Base-by-base conservation (phyloP, 2,329 filamentous ascomycete species). In the Penicillium sp. region DNA sequence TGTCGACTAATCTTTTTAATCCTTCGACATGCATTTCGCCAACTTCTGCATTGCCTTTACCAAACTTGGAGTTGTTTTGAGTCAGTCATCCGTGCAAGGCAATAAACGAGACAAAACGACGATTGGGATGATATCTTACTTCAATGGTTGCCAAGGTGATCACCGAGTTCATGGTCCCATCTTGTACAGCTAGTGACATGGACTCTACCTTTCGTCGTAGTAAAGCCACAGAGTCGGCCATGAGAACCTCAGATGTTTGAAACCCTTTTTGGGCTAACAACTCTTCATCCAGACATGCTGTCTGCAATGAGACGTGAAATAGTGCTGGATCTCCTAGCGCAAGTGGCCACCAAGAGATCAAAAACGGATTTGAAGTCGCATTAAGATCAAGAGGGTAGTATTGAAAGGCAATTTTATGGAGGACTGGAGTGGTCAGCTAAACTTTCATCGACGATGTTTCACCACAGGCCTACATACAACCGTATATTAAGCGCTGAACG, bases 341-440 rank as follows among this genome's bases (percentile, higher is more conserved):
- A 1, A 81, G 71, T 0, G 82, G 82, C 81, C 82, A 84, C 82
- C 82, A 84, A 0, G 81, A 83, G 7, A 83, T 69, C 16, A 84
- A 69, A 56, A 84, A 84, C 0, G 82, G 82, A 59, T 84, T 84
- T 7, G 82, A 81, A 0, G 67, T 66, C n/a, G 74, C 62, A 55
- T 73, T 77, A 7, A 82, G 69, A 47, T 84, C 82, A 18, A 84
- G 70, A 0, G 82, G 82, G 60, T 84, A 84, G 61, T 84, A 84
- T 57, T 84, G 78, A 47, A 84, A 84, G 0, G 81, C 80, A 43
- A 85, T 84, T 41, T 79, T 82, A 39, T 78, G 74, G 3, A 84
- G 69, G 57, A 85, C 82, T 83, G 50, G 11, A 38, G 27, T n/a
- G 3, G 49, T 64, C 36, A 67, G 69, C 61, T 47, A 51, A 18